Base-by-base conservation (phyloP, 1,284 basidiomycete species). In the Ganoderma lingzhi region DNA sequence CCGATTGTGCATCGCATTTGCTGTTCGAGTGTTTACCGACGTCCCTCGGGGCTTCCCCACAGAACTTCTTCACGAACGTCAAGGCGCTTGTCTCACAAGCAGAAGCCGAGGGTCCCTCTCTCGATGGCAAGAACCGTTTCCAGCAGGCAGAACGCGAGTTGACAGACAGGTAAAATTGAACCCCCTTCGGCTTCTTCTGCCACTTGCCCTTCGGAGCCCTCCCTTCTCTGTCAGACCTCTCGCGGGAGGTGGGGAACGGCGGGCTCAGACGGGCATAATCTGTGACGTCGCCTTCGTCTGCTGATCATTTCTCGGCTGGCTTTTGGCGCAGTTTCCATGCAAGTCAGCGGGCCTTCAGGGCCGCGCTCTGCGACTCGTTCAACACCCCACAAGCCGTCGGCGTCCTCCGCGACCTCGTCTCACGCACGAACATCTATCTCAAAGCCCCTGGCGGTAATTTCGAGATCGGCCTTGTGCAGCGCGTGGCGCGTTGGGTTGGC, bases 351-450 rank as follows among this genome's bases (percentile, higher is more conserved):
- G 85, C 88, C 2, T 98, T 99, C 87, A 91, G 96, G 65, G 85
- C 83, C n/a, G 95, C 97, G 0, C 90, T 99, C 67, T 98, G 95
- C 82, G 97, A 99, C 81, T 98, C 96, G 1, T 98, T 99, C 86
- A 97, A 99, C 81, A 99, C 97, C 0, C 95, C 96, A 1, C 86
- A 84, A 17, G 97, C 96, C 0, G 82, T 99, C 58, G 87, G 89
- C 73, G 83, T 90, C 65, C 82, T 99, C 15, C 87, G 95, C 15
- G 93, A 97, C 71, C 84, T 99, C 39, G 90, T 99, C 35, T 93
- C 93, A n/a, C 87, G 90, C 65, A 91, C 94, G 19, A 99, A 99
- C 79, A 85, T 96, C 35, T 99, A 99, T 83, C 91, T 99, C 73
- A 92, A 89, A 69, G 76, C 85, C 41, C 87, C 86, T 44, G 86